A percentile compares a stretch with the other conserved stretches of the same genome.
These are phyloP conservation scores for Geotrichum aggregatum DNA, from an alignment of 1,139 yeast genomes.

Conservation along the genomic window DNA sequence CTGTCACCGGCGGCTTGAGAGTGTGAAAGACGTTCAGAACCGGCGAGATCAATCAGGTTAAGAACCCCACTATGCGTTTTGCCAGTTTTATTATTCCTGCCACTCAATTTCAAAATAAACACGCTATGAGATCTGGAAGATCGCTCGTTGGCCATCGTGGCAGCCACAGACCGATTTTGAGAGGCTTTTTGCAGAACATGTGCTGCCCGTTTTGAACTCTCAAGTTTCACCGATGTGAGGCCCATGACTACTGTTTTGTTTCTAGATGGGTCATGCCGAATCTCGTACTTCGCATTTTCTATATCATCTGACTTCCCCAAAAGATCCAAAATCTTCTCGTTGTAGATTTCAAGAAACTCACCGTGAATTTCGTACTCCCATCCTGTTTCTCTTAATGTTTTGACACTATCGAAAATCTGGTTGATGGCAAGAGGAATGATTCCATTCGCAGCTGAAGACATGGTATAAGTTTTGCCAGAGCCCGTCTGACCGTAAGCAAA, in stretches of 20 bases:
- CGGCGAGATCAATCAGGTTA: slow-evolving; percentile 79
- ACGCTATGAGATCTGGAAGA: slow-evolving; percentile 73
- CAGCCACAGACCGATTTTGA: slow-evolving; percentile 62
- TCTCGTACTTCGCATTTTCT: slow-evolving; percentile 52
- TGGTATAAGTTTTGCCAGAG: slow-evolving; percentile 90
- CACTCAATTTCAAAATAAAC: slow-evolving; percentile 61
- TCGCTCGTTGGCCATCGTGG: slow-evolving; percentile 74
- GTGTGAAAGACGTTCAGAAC: slow-evolving; percentile 73
- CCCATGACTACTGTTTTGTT: slow-evolving; percentile 59
- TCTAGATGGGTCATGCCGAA: slow-evolving; percentile 60
- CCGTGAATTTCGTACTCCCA: slow-evolving; percentile 68
- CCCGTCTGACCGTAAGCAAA: slow-evolving; percentile 99
- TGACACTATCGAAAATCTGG: slow-evolving; percentile 63
- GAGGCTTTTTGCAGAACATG: slow-evolving; percentile 52
- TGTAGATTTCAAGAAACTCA: slow-evolving; percentile 85
- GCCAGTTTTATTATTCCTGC: slow-evolving; percentile 51
- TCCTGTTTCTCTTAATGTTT: slow-evolving; percentile 49
- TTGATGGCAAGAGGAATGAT: slow-evolving; percentile 75
- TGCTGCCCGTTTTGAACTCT: slow-evolving; percentile 50
- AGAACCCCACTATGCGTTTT: slow-evolving; percentile 55
- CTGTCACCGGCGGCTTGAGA: slow-evolving; percentile 71
- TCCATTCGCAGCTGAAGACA: slow-evolving; percentile 67
- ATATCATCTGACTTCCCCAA: slow-evolving; percentile 39
- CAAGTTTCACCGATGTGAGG: slow-evolving; percentile 49
- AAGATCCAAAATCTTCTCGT: slow-evolving; percentile 72